Evolutionary conservation across 2,329 filamentous ascomycete species (phyloP), one percentile per base, ranked within the genome.

Genomic region (Leptographium flavum): DNA sequence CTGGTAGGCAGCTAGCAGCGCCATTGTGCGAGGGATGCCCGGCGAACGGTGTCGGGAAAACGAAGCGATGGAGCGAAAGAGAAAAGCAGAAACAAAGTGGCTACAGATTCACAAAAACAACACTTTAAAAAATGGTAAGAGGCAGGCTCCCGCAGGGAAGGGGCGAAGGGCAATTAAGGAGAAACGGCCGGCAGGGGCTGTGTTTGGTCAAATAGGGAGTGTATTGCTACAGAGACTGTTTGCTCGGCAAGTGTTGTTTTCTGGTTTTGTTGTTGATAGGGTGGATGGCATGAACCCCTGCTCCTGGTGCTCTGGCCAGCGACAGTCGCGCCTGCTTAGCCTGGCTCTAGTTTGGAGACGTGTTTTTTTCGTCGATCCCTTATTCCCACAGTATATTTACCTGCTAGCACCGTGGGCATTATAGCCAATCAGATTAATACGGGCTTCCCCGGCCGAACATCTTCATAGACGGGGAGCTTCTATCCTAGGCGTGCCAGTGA

Each of bases 1-100:
- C 69, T 79, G 74, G 68, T 90, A 90, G 49, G 71, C 60, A 54
- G 63, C 57, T 51, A 69, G 68, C 51, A 73, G 59, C 51, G 70
- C 60, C 70, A 74, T 74, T 21, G 39, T 17, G 39, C 23, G 15
- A 30, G 23, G 25, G 39, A 31, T 27, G 36, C 9, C 27, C 6
- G 13, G 21, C 9, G 8, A 5, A 36, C 13, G 19, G 17, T 22
- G 11, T 6, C 6, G 31, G 19, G 19, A 27, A 19, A 30, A 30
- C 15, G 17, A 22, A 39, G 25, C n/a, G 14, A 5, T 38, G 25
- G 14, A 40, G 17, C n/a, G 38, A 21, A 8, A 15, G 5, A 31
- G 17, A 30, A 14, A 31, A 31, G n/a, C 25, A 21, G 27, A 21
- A 14, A 40, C 11, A 19, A n/a, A n/a, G n/a, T n/a, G n/a, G n/a